These are phyloP conservation scores for Aspergillus baeticus DNA, from an alignment of 495 filamentous ascomycete genomes.

Conservation along the genomic window DNA sequence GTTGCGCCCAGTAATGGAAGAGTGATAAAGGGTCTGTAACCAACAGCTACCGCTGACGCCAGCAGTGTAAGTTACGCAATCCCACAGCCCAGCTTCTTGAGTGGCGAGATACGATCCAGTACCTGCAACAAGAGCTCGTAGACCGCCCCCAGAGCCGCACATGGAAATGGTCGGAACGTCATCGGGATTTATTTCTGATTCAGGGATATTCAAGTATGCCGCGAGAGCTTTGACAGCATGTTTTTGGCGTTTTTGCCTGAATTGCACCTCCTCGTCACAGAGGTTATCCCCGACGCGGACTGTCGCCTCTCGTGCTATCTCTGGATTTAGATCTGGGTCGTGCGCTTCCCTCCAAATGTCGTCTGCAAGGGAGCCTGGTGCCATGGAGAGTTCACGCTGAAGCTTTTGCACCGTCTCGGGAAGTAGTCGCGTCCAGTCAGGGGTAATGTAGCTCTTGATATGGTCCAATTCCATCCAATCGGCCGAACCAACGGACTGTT, in stretches of 20 bases:
- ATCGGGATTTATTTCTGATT: slow-evolving; percentile 80
- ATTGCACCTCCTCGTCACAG: slow-evolving; percentile 78
- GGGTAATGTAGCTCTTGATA: slow-evolving; percentile 68
- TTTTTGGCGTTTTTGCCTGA: slow-evolving; percentile 60
- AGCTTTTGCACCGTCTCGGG: slow-evolving; percentile 81
- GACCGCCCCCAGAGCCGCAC: slow-evolving; percentile 88
- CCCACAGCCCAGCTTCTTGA: slow-evolving; percentile 81
- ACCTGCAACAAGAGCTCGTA: slow-evolving; percentile 86
- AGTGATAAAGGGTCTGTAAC: slow-evolving; percentile 87
- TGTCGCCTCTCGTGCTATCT: slow-evolving; percentile 73
- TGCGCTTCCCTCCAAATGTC: slow-evolving; percentile 92
- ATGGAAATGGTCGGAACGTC: slow-evolving; percentile 92
- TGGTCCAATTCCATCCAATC: slow-evolving; percentile 64
- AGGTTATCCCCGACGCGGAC: slow-evolving; percentile 83
- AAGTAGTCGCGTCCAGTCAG: slow-evolving; percentile 76
- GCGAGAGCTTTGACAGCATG: slow-evolving; percentile 71
- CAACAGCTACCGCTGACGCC: slow-evolving; percentile 96
- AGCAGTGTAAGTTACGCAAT: slow-evolving; percentile 90
- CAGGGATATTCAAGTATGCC: slow-evolving; percentile 73
- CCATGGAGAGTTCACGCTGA: slow-evolving; percentile 81
- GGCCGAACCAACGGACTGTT: slow-evolving; percentile 50
- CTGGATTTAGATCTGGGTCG: slow-evolving; percentile 78
- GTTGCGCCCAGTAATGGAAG: slow-evolving; percentile 66
- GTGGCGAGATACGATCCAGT: slow-evolving; percentile 79
- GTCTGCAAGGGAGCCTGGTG: slow-evolving; percentile 80